phyloP scores from a whole-genome alignment of 257 asterid species.

The Paulownia fortunei region DNA sequence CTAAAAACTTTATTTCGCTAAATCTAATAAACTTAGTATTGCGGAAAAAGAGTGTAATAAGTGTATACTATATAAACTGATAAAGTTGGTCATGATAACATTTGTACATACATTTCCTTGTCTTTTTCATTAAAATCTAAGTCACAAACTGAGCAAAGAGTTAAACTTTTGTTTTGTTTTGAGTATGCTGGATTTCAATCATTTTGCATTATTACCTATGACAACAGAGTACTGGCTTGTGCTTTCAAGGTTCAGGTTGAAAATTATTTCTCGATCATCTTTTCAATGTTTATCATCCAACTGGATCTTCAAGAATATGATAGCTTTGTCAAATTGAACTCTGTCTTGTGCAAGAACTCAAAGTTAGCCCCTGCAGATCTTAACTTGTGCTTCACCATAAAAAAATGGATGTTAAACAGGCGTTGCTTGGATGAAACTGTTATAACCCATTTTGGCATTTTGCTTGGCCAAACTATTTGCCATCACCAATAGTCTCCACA shows the following conservation, averaged over 20 bases:
- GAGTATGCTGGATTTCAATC: no score
- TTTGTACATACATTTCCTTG: neutral
- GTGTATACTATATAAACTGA: no score
- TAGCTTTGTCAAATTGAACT: neutral
- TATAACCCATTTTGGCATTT: neutral
- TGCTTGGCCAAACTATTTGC: neutral
- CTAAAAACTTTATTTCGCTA: neutral
- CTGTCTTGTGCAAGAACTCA: neutral
- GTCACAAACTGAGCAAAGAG: neutral
- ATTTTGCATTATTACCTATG: no score
- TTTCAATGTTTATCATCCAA: neutral
- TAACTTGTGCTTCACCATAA: neutral
- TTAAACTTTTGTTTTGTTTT: neutral
- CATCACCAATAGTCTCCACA: constrained; percentile 95
- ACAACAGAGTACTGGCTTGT: no score
- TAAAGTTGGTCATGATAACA: neutral
- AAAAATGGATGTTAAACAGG: neutral
- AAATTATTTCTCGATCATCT: neutral
- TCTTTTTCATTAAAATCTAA: neutral
- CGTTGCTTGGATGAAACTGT: neutral
- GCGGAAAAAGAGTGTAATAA: no score
- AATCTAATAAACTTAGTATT: neutral
- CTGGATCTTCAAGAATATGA: neutral
- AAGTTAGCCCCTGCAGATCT: neutral
- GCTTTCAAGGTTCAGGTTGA: no score